A percentile compares a stretch with the other conserved stretches of the same genome.
Evolutionary conservation across 345 rosid species (phyloP).

Genomic region (Eucalyptus curtisii): DNA sequence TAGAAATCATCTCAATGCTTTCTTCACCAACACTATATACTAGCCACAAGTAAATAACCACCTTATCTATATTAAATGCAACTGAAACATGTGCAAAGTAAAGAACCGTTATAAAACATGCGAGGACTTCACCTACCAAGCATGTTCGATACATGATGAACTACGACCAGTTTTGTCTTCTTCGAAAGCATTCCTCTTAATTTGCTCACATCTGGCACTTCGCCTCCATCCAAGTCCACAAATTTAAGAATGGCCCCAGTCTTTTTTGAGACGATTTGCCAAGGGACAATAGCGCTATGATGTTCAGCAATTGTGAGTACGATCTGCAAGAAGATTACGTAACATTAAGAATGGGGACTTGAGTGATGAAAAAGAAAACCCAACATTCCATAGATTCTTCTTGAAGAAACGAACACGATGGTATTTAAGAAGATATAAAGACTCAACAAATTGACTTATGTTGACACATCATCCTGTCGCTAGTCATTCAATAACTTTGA

Average conservation of each 20-base stretch:
- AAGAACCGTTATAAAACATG: neutral
- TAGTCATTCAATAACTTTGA: neutral
- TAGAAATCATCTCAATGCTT: neutral
- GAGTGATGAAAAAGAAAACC: neutral
- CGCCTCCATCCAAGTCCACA: slow-evolving; percentile 48
- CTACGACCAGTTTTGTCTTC: slow-evolving; percentile 71
- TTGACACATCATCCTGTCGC: neutral
- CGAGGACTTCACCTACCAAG: slow-evolving; percentile 41
- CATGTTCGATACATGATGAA: slow-evolving; percentile 83
- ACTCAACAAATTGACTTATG: neutral
- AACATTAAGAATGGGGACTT: neutral
- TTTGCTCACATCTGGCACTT: slow-evolving; percentile 43
- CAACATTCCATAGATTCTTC: neutral
- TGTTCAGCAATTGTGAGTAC: slow-evolving; percentile 76
- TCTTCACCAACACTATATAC: neutral
- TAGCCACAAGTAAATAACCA: neutral
- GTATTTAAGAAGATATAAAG: neutral
- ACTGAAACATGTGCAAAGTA: neutral
- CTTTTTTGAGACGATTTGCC: slow-evolving; percentile 78
- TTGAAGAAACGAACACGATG: neutral
- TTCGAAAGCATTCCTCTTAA: slow-evolving; percentile 45
- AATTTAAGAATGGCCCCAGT: slow-evolving; percentile 72
- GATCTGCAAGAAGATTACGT: slow-evolving; percentile 32
- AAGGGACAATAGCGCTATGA: slow-evolving; percentile 94
- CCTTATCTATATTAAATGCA: neutral